phyloP scores from a whole-genome alignment of 306 rosid genomes.

The Corylus americana region DNA sequence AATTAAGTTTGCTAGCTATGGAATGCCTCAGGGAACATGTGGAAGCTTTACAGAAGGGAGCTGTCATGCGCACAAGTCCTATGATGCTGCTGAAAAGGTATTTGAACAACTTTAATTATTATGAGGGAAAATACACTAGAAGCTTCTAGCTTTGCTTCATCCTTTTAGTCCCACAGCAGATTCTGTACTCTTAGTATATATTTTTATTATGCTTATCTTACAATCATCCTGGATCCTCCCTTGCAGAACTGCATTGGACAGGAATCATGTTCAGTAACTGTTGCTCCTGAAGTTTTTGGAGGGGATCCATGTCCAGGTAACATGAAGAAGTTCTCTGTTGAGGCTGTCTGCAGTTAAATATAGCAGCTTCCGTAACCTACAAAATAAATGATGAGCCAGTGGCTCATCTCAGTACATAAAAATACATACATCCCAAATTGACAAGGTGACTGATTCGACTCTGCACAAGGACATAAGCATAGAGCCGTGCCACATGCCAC shows the following conservation, averaged over 20 bases:
- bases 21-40: conserved; percentile 58
- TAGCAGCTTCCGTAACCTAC: conserved; percentile 16
- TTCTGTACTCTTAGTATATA: neutral
- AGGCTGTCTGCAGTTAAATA: conserved; percentile 54
- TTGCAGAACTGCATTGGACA: conserved; percentile 62
- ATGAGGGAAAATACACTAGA: no score
- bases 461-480: neutral
- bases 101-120: neutral
- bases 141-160: neutral
- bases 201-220: conserved; percentile 11
- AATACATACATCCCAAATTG: conserved; percentile 17
- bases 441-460: conserved; percentile 15
- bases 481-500: conserved; percentile 16
- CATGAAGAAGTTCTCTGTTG: conserved; percentile 54
- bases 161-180: neutral
- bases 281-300: conserved; percentile 53
- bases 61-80: conserved; percentile 63
- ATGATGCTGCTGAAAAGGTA: conserved; percentile 63
- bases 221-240: conserved; percentile 5
- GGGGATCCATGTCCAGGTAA: conserved; percentile 66
- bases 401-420: conserved; percentile 19
- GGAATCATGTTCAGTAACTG: conserved; percentile 53
- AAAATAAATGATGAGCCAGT: conserved; percentile 35
- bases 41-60: conserved; percentile 53
- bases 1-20: conserved; percentile 69